A percentile compares a stretch with the other conserved stretches of the same genome.
phyloP scores from a whole-genome alignment of 2,329 filamentous ascomycete species.

The Byssoonygena ceratinophila region DNA sequence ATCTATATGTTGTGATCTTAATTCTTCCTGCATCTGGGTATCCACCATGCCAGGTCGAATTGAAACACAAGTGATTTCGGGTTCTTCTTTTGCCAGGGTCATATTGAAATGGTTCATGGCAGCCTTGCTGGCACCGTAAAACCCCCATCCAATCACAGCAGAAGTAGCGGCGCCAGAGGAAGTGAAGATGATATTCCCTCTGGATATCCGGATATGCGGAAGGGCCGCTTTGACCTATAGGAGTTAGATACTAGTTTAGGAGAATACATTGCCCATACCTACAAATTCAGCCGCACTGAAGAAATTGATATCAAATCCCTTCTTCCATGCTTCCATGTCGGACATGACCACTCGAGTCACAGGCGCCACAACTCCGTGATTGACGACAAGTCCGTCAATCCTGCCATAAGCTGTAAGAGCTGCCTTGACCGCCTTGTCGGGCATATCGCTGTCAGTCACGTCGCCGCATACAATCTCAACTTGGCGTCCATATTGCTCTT shows the following conservation, averaged over 20 bases:
- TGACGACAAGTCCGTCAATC: slow-evolving; percentile 74
- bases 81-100: slow-evolving; percentile 67
- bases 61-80: slow-evolving; percentile 59
- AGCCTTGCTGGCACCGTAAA: slow-evolving; percentile 75
- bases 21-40: slow-evolving; percentile 78
- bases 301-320: slow-evolving; percentile 71
- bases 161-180: slow-evolving; percentile 65
- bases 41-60: slow-evolving; percentile 73
- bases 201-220: slow-evolving; percentile 53
- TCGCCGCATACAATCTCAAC: slow-evolving; percentile 51
- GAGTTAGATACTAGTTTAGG: background rate
- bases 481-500: slow-evolving; percentile 43
- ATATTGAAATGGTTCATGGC: slow-evolving; percentile 67
- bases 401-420: slow-evolving; percentile 56
- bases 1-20: slow-evolving; percentile 58
- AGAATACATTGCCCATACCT: slow-evolving; percentile 25
- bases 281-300: slow-evolving; percentile 74
- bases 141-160: slow-evolving; percentile 62
- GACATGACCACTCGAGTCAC: slow-evolving; percentile 59
- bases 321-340: slow-evolving; percentile 63
- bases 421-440: slow-evolving; percentile 52
- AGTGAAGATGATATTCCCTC: slow-evolving; percentile 64
- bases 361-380: slow-evolving; percentile 74
- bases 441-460: slow-evolving; percentile 44
- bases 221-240: slow-evolving; percentile 59